Base-by-base conservation (phyloP, 2,329 filamentous ascomycete genomes). In the Talaromyces pinophilus region DNA sequence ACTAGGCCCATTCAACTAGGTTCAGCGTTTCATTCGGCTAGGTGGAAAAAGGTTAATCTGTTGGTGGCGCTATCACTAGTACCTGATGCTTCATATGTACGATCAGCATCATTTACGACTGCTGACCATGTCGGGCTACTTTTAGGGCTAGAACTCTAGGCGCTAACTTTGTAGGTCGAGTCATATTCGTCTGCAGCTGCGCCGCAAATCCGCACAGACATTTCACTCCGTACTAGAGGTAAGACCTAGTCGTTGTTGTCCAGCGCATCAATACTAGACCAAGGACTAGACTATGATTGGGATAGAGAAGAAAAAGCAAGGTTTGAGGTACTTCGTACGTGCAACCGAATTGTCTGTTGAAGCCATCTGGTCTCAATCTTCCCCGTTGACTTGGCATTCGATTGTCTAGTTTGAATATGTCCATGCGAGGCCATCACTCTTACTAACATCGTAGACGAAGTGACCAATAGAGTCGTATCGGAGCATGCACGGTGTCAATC, bases 121-220 rank as follows among this genome's bases (percentile, higher is more conserved):
- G 48, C 17, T 40, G 60, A 52, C 60, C 35, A 25, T 33, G 60
- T 38, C 17, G 38, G 38, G 57, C 48, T 22, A n/a, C 60, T 54
- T 22, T 62, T 54, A 62, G 44, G 60, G 44, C 46, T 62, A 50
- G 22, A 62, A 25, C 17, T 40, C 44, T 42, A 35, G 28, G 40
- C 38, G 19, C 28, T 46, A 46, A 46, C 19, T 46, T 42, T 42
- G 46, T n/a, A 52, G 22, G 46, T 28, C 35, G 60, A 62, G 44
- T 62, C 46, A 54, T 46, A 40, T 28, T 40, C 22, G 33, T 44
- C 50, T 57, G 62, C 38, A 57, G 62, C 64, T 63, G 64, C 60
- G 60, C 64, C 60, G 64, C 64, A 63, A 66, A 63, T 50, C 64
- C 52, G 52, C 64, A 63, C 64, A 63, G 64, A 66, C 64, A 52